Percentiles rank a stretch among this genome's conserved stretches.
Conservation (phyloP, 2,329 filamentous ascomycete species). For the Xylaria hypoxylon region DNA sequence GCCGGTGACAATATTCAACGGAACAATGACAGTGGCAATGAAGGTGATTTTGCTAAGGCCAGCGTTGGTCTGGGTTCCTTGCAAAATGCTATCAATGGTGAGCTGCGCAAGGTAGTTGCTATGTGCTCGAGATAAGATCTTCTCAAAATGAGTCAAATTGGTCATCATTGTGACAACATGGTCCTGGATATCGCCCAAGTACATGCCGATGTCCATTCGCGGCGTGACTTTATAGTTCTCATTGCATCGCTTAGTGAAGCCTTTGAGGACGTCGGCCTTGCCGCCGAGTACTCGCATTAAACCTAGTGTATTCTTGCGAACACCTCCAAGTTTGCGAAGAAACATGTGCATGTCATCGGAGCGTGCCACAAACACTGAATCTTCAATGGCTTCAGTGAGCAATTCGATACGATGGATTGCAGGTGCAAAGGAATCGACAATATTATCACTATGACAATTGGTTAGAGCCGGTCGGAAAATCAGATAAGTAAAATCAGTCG, state of each 20-base stretch:
- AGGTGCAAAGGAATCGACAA: conserved; percentile 94
- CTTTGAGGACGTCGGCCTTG: conserved; percentile 97
- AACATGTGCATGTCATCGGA: conserved; percentile 90
- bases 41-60: conserved; percentile 96
- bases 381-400: conserved; percentile 93
- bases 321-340: conserved; percentile 86
- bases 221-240: conserved; percentile 96
- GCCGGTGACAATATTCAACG: conserved; percentile 90
- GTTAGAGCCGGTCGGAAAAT: conserved; percentile 42
- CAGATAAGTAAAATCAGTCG: background rate
- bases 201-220: conserved; percentile 94
- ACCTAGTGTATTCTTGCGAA: conserved; percentile 94
- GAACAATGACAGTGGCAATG: conserved; percentile 93
- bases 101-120: conserved; percentile 97
- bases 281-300: conserved; percentile 92
- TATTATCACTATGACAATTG: conserved; percentile 76
- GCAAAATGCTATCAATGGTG: conserved; percentile 88
- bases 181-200: conserved; percentile 97
- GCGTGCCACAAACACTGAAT: conserved; percentile 92
- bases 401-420: conserved; percentile 87
- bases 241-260: conserved; percentile 98
- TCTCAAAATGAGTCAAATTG: conserved; percentile 94
- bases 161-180: conserved; percentile 99
- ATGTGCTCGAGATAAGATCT: conserved; percentile 94
- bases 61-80: conserved; percentile 88